Percentiles rank a stretch among this genome's conserved stretches.
Conservation (phyloP, 441 rosid species). For the Syzygium malaccense region DNA sequence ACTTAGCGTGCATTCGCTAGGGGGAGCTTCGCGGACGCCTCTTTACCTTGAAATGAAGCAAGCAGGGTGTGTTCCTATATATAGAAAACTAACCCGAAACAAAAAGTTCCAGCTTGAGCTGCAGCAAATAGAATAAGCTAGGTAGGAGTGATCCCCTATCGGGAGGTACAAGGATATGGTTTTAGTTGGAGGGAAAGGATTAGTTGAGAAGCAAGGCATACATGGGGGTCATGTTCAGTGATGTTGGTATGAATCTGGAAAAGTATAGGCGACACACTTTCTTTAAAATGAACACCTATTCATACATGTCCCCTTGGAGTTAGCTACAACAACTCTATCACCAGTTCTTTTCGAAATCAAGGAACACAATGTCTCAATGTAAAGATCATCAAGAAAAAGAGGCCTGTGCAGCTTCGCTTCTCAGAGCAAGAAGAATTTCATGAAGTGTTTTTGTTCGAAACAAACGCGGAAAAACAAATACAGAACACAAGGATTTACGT, state of each 20-base stretch:
- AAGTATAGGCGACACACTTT: not conserved
- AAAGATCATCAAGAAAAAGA: not conserved
- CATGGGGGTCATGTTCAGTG: conserved; percentile 19
- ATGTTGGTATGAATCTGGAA: conserved; percentile 30
- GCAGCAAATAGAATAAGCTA: not conserved
- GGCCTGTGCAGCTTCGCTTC: not conserved
- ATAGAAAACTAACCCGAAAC: not conserved
- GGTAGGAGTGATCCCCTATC: not conserved
- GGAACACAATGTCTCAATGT: not conserved
- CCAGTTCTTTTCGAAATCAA: not conserved
- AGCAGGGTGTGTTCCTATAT: not conserved
- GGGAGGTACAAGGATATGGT: not conserved
- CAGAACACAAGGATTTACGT: too few species aligned
- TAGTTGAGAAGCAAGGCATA: conserved; percentile 42
- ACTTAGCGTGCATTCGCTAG: not conserved
- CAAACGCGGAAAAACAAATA: too few species aligned
- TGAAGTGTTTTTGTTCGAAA: not conserved
- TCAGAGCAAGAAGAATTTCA: not conserved
- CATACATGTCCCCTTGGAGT: not conserved
- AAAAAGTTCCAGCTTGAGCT: not conserved
- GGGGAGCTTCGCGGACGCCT: not conserved
- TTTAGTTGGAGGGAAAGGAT: conserved; percentile 3
- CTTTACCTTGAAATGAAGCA: not conserved
- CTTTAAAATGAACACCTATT: not conserved
- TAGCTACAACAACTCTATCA: not conserved